Percentiles rank a stretch among this genome's conserved stretches.
Evolutionary conservation across 495 filamentous ascomycete genomes (phyloP).

Genomic region (Neurospora sp.): DNA sequence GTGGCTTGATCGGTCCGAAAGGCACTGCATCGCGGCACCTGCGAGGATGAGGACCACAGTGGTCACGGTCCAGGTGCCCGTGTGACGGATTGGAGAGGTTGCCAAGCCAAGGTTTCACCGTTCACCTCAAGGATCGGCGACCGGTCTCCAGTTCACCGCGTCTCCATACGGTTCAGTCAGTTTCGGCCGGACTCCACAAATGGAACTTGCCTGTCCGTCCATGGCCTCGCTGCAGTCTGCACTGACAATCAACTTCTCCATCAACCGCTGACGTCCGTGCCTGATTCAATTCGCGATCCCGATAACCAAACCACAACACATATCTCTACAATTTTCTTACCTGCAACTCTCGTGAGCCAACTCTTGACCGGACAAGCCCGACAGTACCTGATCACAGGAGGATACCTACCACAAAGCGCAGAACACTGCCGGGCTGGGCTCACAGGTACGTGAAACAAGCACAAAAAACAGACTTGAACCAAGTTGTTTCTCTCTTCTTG

Average conservation of each 20-base stretch:
- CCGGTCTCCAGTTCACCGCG: neutral
- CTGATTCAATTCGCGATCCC: neutral
- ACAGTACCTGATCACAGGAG: neutral
- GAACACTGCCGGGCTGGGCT: conserved; percentile 18
- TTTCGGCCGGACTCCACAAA: neutral
- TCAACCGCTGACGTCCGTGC: neutral
- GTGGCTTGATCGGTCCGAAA: neutral
- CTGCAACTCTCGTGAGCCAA: conserved; percentile 17
- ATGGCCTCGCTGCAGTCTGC: neutral
- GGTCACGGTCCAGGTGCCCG: neutral
- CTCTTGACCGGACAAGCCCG: conserved; percentile 1
- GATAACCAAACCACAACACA: neutral
- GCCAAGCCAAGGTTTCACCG: neutral
- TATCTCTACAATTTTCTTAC: neutral
- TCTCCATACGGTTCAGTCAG: neutral
- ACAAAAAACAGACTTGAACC: conserved; percentile 15
- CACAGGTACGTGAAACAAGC: conserved; percentile 39
- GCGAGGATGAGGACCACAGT: neutral
- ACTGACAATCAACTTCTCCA: neutral
- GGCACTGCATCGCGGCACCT: neutral
- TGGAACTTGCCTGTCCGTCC: neutral
- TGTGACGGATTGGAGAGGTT: neutral
- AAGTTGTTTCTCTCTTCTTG: conserved; percentile 6
- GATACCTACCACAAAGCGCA: neutral
- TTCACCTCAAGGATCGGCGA: neutral